phyloP scores from a whole-genome alignment of 2,329 filamentous ascomycete genomes.

The Colletotrichum scovillei region DNA sequence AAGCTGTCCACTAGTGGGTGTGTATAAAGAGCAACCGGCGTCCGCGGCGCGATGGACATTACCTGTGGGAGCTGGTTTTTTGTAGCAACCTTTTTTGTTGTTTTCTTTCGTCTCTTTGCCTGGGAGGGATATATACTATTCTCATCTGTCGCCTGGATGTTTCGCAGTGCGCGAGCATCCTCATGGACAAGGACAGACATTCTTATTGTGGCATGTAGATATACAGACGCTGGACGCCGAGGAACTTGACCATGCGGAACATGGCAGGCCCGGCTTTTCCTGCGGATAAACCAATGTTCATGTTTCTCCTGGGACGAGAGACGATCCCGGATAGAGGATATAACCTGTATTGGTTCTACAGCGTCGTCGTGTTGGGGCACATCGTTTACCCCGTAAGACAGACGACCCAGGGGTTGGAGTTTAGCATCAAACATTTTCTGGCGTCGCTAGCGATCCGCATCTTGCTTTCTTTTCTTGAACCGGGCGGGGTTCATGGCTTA shows the following conservation, averaged over 20 bases:
- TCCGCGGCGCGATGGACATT: constrained; percentile 33
- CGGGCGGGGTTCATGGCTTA: constrained; percentile 8
- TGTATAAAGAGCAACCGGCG: constrained; percentile 35
- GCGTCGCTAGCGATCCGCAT: constrained; percentile 30
- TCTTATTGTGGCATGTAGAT: constrained; percentile 14
- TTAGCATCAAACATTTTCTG: neutral
- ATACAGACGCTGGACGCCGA: neutral
- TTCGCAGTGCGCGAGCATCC: constrained; percentile 32
- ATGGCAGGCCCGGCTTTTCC: neutral
- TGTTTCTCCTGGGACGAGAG: neutral
- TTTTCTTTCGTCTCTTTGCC: neutral
- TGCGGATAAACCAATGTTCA: constrained; percentile 10
- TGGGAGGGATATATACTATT: neutral
- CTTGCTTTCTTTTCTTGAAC: constrained; percentile 4
- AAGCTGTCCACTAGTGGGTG: constrained; percentile 1
- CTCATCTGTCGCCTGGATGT: constrained; percentile 1
- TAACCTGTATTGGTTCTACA: neutral
- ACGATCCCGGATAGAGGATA: neutral
- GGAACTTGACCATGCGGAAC: constrained; percentile 7
- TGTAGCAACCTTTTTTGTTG: constrained; percentile 15
- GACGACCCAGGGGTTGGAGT: neutral
- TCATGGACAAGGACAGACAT: neutral
- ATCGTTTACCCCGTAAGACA: neutral
- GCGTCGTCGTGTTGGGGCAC: neutral
- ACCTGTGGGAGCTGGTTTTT: constrained; percentile 27